Base-by-base conservation (phyloP, 148 eudicot genomes). In the Dysphania ambrosioides region DNA sequence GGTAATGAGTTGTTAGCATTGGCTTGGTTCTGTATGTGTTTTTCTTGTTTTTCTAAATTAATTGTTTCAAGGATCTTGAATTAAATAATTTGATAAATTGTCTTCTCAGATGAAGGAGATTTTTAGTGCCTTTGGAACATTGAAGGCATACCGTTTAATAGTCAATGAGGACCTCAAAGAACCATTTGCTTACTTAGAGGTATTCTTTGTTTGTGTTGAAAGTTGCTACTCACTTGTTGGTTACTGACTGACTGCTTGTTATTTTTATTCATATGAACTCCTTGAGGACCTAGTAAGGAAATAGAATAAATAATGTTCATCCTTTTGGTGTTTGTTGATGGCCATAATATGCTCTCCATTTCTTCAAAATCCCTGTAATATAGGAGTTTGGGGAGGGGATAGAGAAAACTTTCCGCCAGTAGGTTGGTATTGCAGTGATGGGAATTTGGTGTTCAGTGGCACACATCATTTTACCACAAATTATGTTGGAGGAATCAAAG, bases 181-280 rank as follows among this genome's bases (percentile, higher is more conserved):
- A 73, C 84, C 79, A 49, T 86, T 81, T 82, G 97, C 90, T 69
- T 94, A 88, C 81, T 79, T 91, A 69, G 98, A 94, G 98, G 98
- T 94, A 94, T 51, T 36, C 26, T 35, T 64, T 47, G 34, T 21
- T 23, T n/a, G n/a, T 65, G 42, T 31, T 55, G 26, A 19, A 34
- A 34, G 67, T 18, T 66, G 49, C 16, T 66, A 40, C 26, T 35
- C 68, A 64, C 41, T 64, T 9, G 10, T 32, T 64, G 24, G 34
- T 18, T 1, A 34, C 11, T 32, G 42, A 32, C 0, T 34, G n/a
- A 32, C 27, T 72, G 27, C 60, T 18, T n/a, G 12, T 68, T 38
- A 4, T 47, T 44, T 2, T 44, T 12, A 2, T 47, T 15, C 18
- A 3, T 44, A 13, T 16, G 2, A n/a, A n/a, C n/a, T 59, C 16